These are phyloP conservation scores for Limnanthes douglasii DNA, from an alignment of 345 rosid species.

Conservation along the genomic window DNA sequence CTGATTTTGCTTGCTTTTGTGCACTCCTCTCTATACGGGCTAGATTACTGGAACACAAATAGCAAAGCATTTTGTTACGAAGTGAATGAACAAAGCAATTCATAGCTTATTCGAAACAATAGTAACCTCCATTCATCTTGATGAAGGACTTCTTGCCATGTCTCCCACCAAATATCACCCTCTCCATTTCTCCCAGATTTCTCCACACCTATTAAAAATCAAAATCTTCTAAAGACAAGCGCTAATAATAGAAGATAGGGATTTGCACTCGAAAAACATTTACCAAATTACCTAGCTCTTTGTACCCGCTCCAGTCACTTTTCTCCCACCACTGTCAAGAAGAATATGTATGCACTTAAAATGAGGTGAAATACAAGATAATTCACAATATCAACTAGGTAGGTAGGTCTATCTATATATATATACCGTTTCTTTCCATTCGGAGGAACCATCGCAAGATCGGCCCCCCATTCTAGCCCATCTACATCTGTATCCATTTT, in stretches of 20 bases:
- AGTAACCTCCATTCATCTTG: conserved; percentile 98
- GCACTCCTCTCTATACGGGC: conserved; percentile 99
- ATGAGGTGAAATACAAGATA: not conserved
- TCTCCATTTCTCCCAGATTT: conserved; percentile 92
- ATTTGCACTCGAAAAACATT: not conserved
- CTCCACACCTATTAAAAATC: conserved; percentile 62
- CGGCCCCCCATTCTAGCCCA: conserved; percentile 97
- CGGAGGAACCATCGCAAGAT: conserved; percentile 63
- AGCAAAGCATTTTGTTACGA: conserved; percentile 1
- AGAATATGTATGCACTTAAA: too few relatives aligned
- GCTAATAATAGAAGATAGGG: conserved; percentile 1
- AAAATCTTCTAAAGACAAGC: too few relatives aligned
- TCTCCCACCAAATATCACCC: conserved; percentile 99
- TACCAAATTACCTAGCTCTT: conserved; percentile 91
- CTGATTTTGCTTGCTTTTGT: conserved; percentile 94
- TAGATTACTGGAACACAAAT: conserved; percentile 50
- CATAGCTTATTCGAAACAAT: not conserved
- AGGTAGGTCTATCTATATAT: conserved; percentile 6
- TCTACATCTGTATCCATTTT: conserved; percentile 89
- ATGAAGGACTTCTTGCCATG: conserved; percentile 96
- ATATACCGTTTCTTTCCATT: conserved; percentile 91
- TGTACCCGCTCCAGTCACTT: conserved; percentile 98
- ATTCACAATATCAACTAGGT: conserved; percentile 4
- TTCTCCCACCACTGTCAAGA: conserved; percentile 99
- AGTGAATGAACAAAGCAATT: conserved; percentile 3